These are phyloP conservation scores for Zymoseptoria ardabiliae DNA, from an alignment of 2,329 filamentous ascomycete genomes.

Conservation along the genomic window DNA sequence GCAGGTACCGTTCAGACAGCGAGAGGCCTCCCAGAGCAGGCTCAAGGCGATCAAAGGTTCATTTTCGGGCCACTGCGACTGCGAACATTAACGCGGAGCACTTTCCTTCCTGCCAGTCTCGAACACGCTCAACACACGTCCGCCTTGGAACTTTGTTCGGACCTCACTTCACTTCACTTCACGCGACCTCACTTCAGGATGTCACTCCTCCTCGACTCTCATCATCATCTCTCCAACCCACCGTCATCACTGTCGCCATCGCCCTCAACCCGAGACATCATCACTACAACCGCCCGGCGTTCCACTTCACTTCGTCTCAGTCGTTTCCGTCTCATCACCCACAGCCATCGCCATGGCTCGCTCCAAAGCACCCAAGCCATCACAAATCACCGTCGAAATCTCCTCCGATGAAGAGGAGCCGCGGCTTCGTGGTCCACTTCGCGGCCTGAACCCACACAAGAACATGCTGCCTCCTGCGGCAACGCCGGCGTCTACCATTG, in stretches of 20 bases:
- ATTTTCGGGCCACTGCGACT: too few relatives aligned
- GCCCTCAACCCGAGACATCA: too few relatives aligned
- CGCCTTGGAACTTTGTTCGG: not conserved
- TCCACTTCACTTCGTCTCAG: not conserved
- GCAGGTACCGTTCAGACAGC: too few relatives aligned
- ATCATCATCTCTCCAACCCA: too few relatives aligned
- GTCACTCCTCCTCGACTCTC: too few relatives aligned
- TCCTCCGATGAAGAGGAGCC: constrained; percentile 2
- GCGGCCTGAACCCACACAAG: constrained; percentile 9
- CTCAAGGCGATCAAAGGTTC: too few relatives aligned
- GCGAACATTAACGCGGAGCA: too few relatives aligned
- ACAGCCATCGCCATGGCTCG: not conserved
- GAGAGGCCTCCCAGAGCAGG: too few relatives aligned
- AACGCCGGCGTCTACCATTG: constrained; percentile 1
- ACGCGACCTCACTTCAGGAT: not conserved
- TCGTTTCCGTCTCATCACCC: not conserved
- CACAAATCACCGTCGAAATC: not conserved
- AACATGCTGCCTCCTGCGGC: constrained; percentile 6
- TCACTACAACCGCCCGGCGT: not conserved
- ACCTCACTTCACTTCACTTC: not conserved
- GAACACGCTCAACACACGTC: not conserved
- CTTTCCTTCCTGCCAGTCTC: not conserved
- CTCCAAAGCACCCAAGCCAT: not conserved
- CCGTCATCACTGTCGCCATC: too few relatives aligned
- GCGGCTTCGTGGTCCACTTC: constrained; percentile 6